Percentiles rank a stretch among this genome's conserved stretches.
phyloP scores from a whole-genome alignment of 2,329 filamentous ascomycete genomes.

The Venturia effusa region DNA sequence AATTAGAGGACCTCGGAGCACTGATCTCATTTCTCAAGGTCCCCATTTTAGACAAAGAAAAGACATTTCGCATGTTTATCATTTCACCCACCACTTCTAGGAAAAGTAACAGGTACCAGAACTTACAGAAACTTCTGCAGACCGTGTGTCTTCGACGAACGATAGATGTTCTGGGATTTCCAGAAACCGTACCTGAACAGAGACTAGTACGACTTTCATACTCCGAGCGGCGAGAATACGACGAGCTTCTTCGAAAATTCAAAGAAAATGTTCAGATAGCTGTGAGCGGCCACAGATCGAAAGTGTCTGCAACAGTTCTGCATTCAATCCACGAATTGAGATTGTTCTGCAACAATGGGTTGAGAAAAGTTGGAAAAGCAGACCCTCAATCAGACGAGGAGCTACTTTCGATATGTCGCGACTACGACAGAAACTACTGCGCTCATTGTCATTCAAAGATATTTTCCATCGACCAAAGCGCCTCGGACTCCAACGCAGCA shows the following conservation, averaged over 20 bases:
- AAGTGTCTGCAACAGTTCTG: background rate
- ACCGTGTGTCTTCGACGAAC: background rate
- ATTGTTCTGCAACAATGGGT: background rate
- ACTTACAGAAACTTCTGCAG: background rate
- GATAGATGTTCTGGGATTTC: background rate
- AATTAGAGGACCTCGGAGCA: slow-evolving; percentile 89
- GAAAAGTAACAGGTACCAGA: background rate
- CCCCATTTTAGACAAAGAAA: slow-evolving; percentile 10
- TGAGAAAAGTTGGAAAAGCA: background rate
- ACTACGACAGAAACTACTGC: background rate
- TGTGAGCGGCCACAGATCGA: background rate
- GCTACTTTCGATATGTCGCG: background rate
- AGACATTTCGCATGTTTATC: slow-evolving; percentile 12
- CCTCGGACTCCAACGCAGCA: background rate
- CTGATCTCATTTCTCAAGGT: slow-evolving; percentile 82
- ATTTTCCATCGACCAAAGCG: background rate
- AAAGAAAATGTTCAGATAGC: background rate
- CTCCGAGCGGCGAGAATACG: background rate
- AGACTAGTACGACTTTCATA: background rate
- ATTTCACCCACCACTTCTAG: background rate
- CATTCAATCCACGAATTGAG: background rate
- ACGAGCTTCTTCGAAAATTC: background rate
- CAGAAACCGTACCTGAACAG: background rate
- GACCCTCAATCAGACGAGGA: background rate
- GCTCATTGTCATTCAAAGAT: background rate